Conservation (phyloP, 2,329 filamentous ascomycete species). For the Aspergillus amoenus region DNA sequence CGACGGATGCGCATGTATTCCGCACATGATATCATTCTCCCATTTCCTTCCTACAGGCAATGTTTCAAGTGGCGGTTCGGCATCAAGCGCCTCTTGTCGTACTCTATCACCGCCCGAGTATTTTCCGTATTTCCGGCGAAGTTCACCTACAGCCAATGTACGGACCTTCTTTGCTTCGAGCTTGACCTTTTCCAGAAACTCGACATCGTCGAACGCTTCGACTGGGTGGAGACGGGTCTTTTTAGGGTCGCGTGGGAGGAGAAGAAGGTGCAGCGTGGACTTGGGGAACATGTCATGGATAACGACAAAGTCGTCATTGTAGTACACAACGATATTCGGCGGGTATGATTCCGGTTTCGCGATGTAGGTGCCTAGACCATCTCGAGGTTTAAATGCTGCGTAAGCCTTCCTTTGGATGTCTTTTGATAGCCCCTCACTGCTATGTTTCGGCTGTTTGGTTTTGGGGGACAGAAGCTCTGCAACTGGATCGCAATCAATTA, state of each 20-base stretch:
- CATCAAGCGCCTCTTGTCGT: slow-evolving; percentile 65
- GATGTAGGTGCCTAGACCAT: slow-evolving; percentile 68
- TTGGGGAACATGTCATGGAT: slow-evolving; percentile 88
- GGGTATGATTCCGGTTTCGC: slow-evolving; percentile 61
- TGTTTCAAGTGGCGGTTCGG: slow-evolving; percentile 46
- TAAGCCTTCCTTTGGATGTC: slow-evolving; percentile 18
- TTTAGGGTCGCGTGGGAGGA: slow-evolving; percentile 71
- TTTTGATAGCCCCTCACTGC: slow-evolving; percentile 17
- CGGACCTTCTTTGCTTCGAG: slow-evolving; percentile 62
- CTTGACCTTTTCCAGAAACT: slow-evolving; percentile 66
- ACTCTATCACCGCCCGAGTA: slow-evolving; percentile 62
- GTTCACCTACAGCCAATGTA: slow-evolving; percentile 68
- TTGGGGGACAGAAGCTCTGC: slow-evolving; percentile 57
- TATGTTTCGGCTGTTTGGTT: slow-evolving; percentile 38
- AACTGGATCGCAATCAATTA: slow-evolving; percentile 38
- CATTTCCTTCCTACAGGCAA: slow-evolving; percentile 77
- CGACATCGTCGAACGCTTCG: slow-evolving; percentile 68
- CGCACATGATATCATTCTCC: slow-evolving; percentile 69
- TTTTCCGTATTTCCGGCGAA: slow-evolving; percentile 66
- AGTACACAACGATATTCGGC: slow-evolving; percentile 60
- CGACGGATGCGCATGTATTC: slow-evolving; percentile 82
- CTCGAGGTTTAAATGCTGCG: slow-evolving; percentile 45
- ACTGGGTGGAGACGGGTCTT: slow-evolving; percentile 71
- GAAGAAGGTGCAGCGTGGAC: slow-evolving; percentile 76
- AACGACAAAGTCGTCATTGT: slow-evolving; percentile 68